Evolutionary conservation across 805 yeast species (phyloP).

Genomic region (Wickerhamiella domercqiae): DNA sequence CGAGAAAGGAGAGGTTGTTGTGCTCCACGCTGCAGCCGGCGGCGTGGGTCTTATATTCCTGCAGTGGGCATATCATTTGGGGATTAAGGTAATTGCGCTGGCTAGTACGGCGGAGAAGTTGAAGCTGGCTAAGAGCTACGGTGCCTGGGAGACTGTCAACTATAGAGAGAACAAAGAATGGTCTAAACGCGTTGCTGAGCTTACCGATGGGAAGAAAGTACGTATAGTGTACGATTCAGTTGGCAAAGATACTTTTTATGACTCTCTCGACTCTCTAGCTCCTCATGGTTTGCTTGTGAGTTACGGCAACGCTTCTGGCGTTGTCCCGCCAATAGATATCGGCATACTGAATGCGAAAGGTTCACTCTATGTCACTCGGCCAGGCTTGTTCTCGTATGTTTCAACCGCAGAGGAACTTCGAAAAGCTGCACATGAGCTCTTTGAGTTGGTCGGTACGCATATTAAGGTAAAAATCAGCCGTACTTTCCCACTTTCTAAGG

Average conservation of each 20-base stretch:
- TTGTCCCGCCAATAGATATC: conserved; percentile 53
- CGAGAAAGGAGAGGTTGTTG: conserved; percentile 45
- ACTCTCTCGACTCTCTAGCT: conserved; percentile 43
- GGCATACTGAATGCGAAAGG: conserved; percentile 41
- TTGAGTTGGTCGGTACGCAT: conserved; percentile 21
- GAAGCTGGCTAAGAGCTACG: conserved; percentile 45
- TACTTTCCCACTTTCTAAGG: conserved; percentile 43
- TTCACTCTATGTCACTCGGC: conserved; percentile 43
- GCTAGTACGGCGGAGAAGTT: conserved; percentile 69
- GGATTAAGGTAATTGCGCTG: conserved; percentile 73
- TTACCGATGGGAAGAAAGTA: conserved; percentile 22
- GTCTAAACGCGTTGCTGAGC: conserved; percentile 20
- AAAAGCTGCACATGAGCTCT: conserved; percentile 9
- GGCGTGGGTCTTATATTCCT: conserved; percentile 68
- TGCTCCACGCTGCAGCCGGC: conserved; percentile 91
- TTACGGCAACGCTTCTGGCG: conserved; percentile 79
- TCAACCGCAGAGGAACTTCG: conserved; percentile 30
- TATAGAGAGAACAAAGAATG: conserved; percentile 23
- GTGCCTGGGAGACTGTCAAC: conserved; percentile 58
- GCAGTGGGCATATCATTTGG: conserved; percentile 46
- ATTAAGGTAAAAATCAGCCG: conserved; percentile 33
- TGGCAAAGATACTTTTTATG: conserved; percentile 55
- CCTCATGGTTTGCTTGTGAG: conserved; percentile 57
- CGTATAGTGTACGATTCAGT: conserved; percentile 25
- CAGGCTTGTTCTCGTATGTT: conserved; percentile 43